Conservation (phyloP, 2,329 filamentous ascomycete genomes). For the Claviceps sp. region DNA sequence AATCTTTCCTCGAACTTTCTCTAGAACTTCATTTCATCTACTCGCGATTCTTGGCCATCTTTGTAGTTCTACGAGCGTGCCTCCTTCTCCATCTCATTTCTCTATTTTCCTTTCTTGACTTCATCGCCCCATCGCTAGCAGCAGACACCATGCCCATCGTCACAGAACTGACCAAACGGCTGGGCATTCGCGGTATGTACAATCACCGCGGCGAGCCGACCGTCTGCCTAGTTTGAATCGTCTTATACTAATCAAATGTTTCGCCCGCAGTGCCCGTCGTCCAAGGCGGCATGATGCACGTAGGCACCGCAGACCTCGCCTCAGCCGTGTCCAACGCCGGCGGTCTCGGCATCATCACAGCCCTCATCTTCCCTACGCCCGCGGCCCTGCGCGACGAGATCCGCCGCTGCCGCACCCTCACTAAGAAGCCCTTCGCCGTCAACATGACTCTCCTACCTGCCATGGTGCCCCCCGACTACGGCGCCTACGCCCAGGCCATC, state of each 20-base stretch:
- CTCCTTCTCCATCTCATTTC: neutral
- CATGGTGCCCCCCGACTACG: conserved; percentile 82
- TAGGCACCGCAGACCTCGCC: conserved; percentile 68
- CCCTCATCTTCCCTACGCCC: conserved; percentile 83
- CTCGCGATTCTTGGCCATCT: too few relatives aligned
- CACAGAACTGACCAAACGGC: conserved; percentile 42
- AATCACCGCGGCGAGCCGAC: neutral
- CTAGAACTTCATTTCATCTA: too few relatives aligned
- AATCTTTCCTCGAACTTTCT: too few relatives aligned
- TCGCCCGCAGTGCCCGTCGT: conserved; percentile 54
- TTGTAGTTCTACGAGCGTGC: too few relatives aligned
- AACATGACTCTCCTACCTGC: conserved; percentile 91
- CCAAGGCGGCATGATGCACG: conserved; percentile 80
- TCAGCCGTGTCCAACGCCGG: conserved; percentile 70
- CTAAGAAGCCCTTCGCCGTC: conserved; percentile 70
- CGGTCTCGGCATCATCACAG: conserved; percentile 70
- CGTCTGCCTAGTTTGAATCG: neutral
- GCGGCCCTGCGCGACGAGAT: conserved; percentile 92
- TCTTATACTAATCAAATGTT: neutral
- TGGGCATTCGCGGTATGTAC: conserved; percentile 39
- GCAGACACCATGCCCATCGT: conserved; percentile 37
- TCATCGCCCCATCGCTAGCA: neutral
- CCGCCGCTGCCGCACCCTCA: conserved; percentile 68
- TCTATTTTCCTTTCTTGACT: neutral
- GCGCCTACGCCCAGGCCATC: conserved; percentile 78